Base-by-base conservation (phyloP, 1,139 yeast genomes). In the Candida pseudoviswanathii region DNA sequence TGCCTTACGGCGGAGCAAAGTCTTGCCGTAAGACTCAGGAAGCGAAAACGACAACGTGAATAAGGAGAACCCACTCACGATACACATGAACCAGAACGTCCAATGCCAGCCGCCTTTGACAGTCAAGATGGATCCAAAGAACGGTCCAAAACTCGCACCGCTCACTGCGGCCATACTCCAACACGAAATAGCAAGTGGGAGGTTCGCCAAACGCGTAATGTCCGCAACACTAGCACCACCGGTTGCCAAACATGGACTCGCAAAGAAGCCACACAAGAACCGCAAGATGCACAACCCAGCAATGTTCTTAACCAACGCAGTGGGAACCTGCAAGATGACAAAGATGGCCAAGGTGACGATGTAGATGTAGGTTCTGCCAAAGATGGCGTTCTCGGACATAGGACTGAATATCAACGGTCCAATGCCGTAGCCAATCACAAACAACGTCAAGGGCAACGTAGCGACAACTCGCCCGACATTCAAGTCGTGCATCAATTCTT, bases 301-400 rank as follows among this genome's bases (percentile, higher is more conserved):
- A 46, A 70, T 64, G 48, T 63, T 61, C 29, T 63, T 54, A 7
- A 62, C 58, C 40, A 68, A 57, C 3, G 75, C 73, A 26, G 66
- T 63, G n/a, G 69, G 68, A 40, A 71, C 67, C 54, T 71, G 76
- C 32, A 70, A 60, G 26, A 69, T 62, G 55, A 66, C 60, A 52
- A 67, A 70, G 6, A 71, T 48, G 56, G 69, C 63, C 43, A 68
- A 55, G 5, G 75, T 63, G 36, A 59, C 46, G 42, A 69, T 56
- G 53, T 71, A 71, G 42, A 71, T 62, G 37, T 69, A 58, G 46
- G 77, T 78, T 55, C 89, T 71, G 3, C 90, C 89, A 50, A 83
- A 74, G 10, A 67, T 65, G 3, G 72, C 69, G 50, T 71, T 63
- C 54, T 73, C 78, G 9, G 73, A 64, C 54, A 72, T 53, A 4